A percentile compares a stretch with the other conserved stretches of the same genome.
Conservation (phyloP, 1,284 basidiomycete genomes). For the Rhodotorula glutinis region DNA sequence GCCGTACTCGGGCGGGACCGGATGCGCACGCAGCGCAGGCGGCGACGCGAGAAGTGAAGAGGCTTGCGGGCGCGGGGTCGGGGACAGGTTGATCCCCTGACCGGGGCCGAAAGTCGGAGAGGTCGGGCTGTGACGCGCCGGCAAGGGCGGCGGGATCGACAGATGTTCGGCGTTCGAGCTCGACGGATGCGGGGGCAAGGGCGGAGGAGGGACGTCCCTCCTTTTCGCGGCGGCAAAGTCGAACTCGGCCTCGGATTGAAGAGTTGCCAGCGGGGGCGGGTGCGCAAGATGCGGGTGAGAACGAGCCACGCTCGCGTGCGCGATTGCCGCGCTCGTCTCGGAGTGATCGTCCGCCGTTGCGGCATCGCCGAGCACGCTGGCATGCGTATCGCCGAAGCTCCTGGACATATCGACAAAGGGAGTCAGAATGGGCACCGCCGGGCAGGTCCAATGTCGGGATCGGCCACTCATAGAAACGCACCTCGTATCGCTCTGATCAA, state of each 20-base stretch:
- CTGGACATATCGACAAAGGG: neutral
- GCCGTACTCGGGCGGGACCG: conserved; percentile 4
- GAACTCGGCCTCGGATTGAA: conserved; percentile 6
- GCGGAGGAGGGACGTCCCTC: neutral
- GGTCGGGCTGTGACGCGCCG: neutral
- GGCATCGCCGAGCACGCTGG: neutral
- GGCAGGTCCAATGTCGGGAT: too few relatives aligned
- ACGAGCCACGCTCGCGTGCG: neutral
- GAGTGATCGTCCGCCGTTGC: neutral
- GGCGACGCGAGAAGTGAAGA: conserved; percentile 2
- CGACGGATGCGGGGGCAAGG: conserved; percentile 1
- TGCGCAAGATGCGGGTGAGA: neutral
- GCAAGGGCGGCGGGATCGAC: neutral
- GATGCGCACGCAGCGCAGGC: conserved; percentile 5
- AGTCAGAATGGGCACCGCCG: neutral
- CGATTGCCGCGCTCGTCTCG: neutral
- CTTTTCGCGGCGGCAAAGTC: neutral
- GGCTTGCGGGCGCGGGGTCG: conserved; percentile 19
- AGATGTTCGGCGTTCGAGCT: too few relatives aligned
- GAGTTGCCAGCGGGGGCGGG: conserved; percentile 5
- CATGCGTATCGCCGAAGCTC: conserved; percentile 34
- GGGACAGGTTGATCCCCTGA: conserved; percentile 34
- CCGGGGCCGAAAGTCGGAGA: neutral
- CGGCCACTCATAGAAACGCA: neutral
- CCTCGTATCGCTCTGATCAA: conserved; percentile 29